These are phyloP conservation scores for Fonsecaea multimorphosa DNA, from an alignment of 2,329 filamentous ascomycete species.

Conservation along the genomic window DNA sequence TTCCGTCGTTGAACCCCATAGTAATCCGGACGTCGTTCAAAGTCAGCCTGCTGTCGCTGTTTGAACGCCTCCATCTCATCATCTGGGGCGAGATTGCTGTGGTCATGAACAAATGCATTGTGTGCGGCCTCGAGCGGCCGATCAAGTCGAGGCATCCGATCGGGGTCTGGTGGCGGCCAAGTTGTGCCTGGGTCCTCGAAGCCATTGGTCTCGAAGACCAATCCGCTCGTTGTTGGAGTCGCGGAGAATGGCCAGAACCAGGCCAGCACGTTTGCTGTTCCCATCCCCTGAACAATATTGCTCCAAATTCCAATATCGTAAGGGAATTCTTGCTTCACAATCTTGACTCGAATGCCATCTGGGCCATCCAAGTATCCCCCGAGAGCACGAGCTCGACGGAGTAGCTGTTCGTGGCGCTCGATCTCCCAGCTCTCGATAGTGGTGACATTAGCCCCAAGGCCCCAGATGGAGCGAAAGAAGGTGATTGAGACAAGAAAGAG, in stretches of 20 bases:
- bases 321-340: constrained; percentile 67
- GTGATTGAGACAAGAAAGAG: constrained; percentile 63
- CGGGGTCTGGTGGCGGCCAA: constrained; percentile 59
- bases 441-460: constrained; percentile 63
- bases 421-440: constrained; percentile 70
- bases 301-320: constrained; percentile 69
- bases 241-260: constrained; percentile 68
- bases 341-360: constrained; percentile 60
- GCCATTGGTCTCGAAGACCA: constrained; percentile 63
- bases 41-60: constrained; percentile 59
- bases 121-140: constrained; percentile 28
- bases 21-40: constrained; percentile 50
- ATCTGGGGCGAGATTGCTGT: constrained; percentile 42
- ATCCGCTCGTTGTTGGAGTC: constrained; percentile 57
- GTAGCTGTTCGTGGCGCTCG: constrained; percentile 54
- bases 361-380: constrained; percentile 66
- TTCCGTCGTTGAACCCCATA: constrained; percentile 47
- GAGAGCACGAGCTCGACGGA: constrained; percentile 54
- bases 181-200: constrained; percentile 59
- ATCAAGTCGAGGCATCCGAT: constrained; percentile 52
- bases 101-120: constrained; percentile 41
- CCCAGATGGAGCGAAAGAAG: constrained; percentile 61
- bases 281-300: constrained; percentile 67
- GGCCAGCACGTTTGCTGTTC: constrained; percentile 48
- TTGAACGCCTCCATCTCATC: constrained; percentile 61